Evolutionary conservation across 495 filamentous ascomycete species (phyloP), one percentile per base, ranked within the genome.

Genomic region (Aspergillus kassunensis): DNA sequence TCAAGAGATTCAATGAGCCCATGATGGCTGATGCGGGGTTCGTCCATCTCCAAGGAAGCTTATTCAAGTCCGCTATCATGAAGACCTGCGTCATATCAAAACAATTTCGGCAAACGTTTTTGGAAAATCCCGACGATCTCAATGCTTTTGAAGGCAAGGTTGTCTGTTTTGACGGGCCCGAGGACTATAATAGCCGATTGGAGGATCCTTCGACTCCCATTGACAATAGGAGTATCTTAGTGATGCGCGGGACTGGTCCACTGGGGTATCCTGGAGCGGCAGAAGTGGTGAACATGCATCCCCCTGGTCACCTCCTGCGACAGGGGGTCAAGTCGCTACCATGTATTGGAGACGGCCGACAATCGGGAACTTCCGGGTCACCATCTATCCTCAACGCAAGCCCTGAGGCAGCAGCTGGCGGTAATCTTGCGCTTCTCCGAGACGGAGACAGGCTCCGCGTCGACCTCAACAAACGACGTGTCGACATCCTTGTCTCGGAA

Each of bases 371-470:
- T 8, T 80, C 76, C n/a, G 75, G 71, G 2, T 79, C 74, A 1
- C 76, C 76, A 11, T 79, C 75, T 18, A 81, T 81, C 43, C 58
- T 80, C 18, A 80, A 80, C 52, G 77, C 77, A 13, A 79, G 74
- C 42, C 80, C 80, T 9, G 80, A 84, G 53, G 80, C 80, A 35
- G 78, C 80, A n/a, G 77, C 78, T 11, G 80, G 80, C 7, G 80
- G 80, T 9, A 81, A 81, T 27, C 67, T 84, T 16, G 79, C 71
- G 29, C 59, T 84, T 24, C 53, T 82, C 18, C 63, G 63, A 16
- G 73, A 82, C 49, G 80, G 80, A 11, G 80, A 84, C 55, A 71
- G 66, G 41, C 60, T 84, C 15, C 68, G 78, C 6, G 78, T 84
- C 39, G 81, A 84, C 54, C 61, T 82, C 49, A 76, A 67, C 47